Evolutionary conservation across 2,329 filamentous ascomycete genomes (phyloP), one percentile per base, ranked within the genome.

Genomic region (Cladosporium sp.): DNA sequence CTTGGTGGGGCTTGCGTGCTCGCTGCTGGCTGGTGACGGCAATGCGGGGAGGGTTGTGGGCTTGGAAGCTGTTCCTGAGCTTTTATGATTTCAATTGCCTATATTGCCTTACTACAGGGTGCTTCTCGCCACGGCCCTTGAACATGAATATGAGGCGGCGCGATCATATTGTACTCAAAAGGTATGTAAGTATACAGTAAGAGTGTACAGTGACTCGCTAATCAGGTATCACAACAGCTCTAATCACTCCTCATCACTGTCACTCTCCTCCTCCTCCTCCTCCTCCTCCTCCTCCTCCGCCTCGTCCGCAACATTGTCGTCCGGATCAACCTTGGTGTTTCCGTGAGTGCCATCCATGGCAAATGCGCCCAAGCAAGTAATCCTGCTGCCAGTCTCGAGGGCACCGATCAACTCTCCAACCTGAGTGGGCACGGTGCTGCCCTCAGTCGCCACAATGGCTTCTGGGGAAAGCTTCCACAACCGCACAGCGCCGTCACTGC

Each of bases 321-420:
- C 54, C 3, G 53, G 49, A 22, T 56, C 53, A 9, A 43, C 59
- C 41, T 57, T 56, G 18, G 42, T 59, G 40, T 50, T 55, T 44
- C 62, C 59, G n/a, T 46, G 49, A 31, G 33, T 35, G 18, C 48
- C 66, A 52, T 68, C 65, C 89, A 97, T 95, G 58, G 88, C 75
- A 73, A 95, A 97, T 18, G 86, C 86, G 61, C 83, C 84, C 63
- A 97, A 66, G 67, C 93, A 97, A 35, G 91, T 97, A 60, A 97
- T 90, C 53, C 93, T 78, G 67, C 92, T 91, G 43, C 85, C 84
- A 18, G 91, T 95, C 70, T 91, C 86, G 64, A 93, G 93, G 32
- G 80, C 83, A 13, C 85, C 89, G 42, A 95, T 67, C 52, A 95
- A 67, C 58, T 72, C 78, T 31, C 88, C 90, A 18, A 87, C 69